phyloP scores from a whole-genome alignment of 495 filamentous ascomycete genomes.

The Annulohypoxylon moriforme region DNA sequence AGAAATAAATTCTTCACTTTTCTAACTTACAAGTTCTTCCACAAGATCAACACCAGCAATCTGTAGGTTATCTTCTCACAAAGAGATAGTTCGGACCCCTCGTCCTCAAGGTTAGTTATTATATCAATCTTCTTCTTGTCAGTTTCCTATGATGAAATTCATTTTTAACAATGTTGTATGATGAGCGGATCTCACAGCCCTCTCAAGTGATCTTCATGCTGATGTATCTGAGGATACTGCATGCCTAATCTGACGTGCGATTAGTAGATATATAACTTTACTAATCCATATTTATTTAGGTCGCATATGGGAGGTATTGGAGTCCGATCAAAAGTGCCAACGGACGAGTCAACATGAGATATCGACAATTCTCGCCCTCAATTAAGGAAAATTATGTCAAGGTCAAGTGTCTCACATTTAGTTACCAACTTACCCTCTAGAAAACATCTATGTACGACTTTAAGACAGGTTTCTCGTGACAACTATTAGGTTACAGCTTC shows the following conservation, averaged over 20 bases:
- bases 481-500: neutral
- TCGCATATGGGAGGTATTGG: no score
- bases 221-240: constrained; percentile 22
- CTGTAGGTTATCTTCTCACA: no score
- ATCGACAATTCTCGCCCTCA: neutral
- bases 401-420: neutral
- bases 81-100: no score
- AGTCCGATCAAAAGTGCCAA: no score
- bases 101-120: neutral
- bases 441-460: neutral
- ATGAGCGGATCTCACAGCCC: neutral
- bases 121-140: neutral
- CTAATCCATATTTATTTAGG: neutral
- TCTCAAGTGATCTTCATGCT: constrained; percentile 10
- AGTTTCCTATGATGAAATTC: neutral
- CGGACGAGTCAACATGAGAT: no score
- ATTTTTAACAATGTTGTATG: neutral
- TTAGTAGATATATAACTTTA: neutral
- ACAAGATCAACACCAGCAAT: no score
- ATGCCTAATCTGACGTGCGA: neutral
- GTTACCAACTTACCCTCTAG: neutral
- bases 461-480: neutral
- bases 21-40: neutral
- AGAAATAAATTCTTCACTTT: neutral
- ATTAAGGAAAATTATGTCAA: neutral